Percentiles rank a stretch among this genome's conserved stretches.
Evolutionary conservation across 176 grass and related monocot species (phyloP).

Genomic region (Carex kokanica): DNA sequence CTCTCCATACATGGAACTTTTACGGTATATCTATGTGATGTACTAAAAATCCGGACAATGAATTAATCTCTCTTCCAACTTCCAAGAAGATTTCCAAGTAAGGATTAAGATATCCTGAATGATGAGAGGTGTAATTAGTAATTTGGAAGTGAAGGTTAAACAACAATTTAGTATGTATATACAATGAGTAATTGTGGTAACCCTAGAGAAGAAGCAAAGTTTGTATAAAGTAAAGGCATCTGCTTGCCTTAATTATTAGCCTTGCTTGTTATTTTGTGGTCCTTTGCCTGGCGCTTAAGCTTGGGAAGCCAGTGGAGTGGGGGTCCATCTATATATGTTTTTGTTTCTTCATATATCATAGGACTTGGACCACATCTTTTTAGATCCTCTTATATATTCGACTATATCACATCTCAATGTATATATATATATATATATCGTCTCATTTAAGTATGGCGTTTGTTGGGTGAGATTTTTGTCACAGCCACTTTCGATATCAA

Average conservation of each 20-base stretch:
- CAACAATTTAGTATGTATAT: neutral
- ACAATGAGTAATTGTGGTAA: neutral
- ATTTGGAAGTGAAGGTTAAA: constrained; percentile 13
- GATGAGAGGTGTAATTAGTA: constrained; percentile 3
- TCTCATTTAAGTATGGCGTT: neutral
- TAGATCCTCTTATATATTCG: neutral
- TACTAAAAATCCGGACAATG: too few relatives aligned
- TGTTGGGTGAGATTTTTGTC: too few relatives aligned
- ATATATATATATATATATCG: neutral
- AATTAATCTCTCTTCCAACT: too few relatives aligned
- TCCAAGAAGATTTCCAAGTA: neutral
- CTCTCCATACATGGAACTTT: too few relatives aligned
- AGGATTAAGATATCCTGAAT: neutral
- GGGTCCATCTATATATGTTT: neutral
- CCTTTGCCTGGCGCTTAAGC: constrained; percentile 16
- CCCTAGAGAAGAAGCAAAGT: constrained; percentile 13
- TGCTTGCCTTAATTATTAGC: neutral
- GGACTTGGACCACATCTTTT: neutral
- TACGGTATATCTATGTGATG: too few relatives aligned
- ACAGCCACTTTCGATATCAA: too few relatives aligned
- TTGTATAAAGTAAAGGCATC: neutral
- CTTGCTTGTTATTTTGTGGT: neutral
- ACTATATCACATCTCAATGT: neutral
- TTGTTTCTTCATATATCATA: neutral
- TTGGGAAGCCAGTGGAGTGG: neutral